Percentiles rank a stretch among this genome's conserved stretches.
Conservation (phyloP, 805 yeast genomes). For the Sugiyamaella lignohabitans region DNA sequence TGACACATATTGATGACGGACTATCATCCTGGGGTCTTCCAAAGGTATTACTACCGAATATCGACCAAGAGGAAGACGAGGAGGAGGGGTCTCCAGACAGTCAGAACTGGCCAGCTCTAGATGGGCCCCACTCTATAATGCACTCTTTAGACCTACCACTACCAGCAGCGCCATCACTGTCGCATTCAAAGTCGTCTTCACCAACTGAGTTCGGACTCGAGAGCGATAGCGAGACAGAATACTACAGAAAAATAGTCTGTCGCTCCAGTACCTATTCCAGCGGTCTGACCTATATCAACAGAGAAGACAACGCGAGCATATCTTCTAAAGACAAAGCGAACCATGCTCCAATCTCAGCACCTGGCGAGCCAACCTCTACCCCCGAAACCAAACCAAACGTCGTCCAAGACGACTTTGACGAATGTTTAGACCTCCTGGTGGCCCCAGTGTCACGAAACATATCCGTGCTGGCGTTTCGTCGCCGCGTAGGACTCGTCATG, state of each 20-base stretch:
- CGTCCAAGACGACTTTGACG: neutral
- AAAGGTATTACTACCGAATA: constrained; percentile 9
- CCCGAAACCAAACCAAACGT: no score
- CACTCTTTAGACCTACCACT: no score
- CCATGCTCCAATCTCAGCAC: no score
- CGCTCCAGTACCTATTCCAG: neutral
- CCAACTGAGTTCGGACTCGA: no score
- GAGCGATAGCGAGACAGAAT: neutral
- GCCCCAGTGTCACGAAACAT: neutral
- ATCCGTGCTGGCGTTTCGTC: neutral
- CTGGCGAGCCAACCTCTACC: no score
- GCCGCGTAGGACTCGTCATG: neutral
- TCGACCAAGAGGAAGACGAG: no score
- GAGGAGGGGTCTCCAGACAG: neutral
- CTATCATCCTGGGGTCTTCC: constrained; percentile 29
- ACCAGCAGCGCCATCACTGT: neutral
- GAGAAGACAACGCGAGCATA: neutral
- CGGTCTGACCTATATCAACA: neutral
- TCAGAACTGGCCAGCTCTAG: no score
- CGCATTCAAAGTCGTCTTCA: neutral
- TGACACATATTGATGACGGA: constrained; percentile 22
- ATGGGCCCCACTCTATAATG: no score
- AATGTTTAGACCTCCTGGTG: neutral
- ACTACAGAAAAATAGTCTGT: neutral
- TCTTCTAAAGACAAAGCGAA: no score